Evolutionary conservation across 2,329 filamentous ascomycete genomes (phyloP), one percentile per base, ranked within the genome.

Genomic region (Apiospora phragmitis): DNA sequence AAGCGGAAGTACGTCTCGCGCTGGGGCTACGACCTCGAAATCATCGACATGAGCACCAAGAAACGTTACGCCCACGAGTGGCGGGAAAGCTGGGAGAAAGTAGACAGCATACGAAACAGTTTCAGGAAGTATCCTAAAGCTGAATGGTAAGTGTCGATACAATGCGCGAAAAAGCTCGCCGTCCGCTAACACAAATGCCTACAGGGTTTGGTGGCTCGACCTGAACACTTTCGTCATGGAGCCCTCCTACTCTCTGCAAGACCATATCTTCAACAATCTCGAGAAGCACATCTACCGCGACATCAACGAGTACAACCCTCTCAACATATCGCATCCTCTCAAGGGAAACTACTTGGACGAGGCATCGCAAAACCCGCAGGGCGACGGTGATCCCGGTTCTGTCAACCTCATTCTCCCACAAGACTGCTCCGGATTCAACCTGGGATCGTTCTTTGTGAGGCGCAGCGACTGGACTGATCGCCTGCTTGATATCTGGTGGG

Each of bases 151-250:
- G 91, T 82, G 49, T 69, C 32, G 32, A 14, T n/a, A n/a, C 18
- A n/a, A 12, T n/a, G 8, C 21, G 38, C 32, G 26, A 8, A 43
- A 11, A 12, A 8, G 14, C 38, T n/a, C 43, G 24, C 55, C 18
- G 12, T 21, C 32, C 12, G 29, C 18, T 24, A 35, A 66, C 67
- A 70, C 24, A 70, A 51, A 4, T 8, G 26, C 8, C 62, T 73
- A n/a, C 79, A 97, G 95, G 95, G 96, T 99, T 78, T 99, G 96
- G 96, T 99, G 96, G 95, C 87, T 99, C 71, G 96, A 99, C 81
- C 89, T 98, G 49, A 97, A 97, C 83, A 99, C 96, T 3, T 97
- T 95, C 83, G 92, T 99, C 81, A 99, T 99, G 96, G 96, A 99
- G 80, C 94, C 94, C 4, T 91, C 90, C 26, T 94, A 94, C 81